These are phyloP conservation scores for Kwoniella pini DNA, from an alignment of 768 basidiomycete species.

Conservation along the genomic window DNA sequence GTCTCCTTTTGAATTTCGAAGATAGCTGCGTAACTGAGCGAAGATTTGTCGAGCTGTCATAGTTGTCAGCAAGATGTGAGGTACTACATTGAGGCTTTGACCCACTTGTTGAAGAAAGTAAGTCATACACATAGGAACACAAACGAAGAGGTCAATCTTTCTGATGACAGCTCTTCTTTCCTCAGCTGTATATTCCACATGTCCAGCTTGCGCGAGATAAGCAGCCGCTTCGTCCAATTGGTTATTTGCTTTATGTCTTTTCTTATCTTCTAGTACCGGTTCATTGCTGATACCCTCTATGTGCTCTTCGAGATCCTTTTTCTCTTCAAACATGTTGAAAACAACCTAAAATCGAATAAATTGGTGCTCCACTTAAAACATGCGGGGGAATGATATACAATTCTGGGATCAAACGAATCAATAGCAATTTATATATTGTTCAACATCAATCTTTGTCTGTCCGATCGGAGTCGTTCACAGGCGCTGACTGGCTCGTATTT, in stretches of 20 bases:
- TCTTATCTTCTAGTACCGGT: neutral
- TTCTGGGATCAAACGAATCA: neutral
- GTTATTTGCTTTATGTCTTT: slow-evolving; percentile 17
- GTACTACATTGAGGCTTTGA: neutral
- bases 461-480: too few relatives aligned
- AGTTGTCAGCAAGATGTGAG: neutral
- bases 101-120: slow-evolving; percentile 36
- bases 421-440: too few relatives aligned
- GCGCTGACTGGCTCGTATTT: too few relatives aligned
- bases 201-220: slow-evolving; percentile 19
- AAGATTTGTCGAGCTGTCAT: slow-evolving; percentile 54
- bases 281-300: slow-evolving; percentile 12
- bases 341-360: neutral
- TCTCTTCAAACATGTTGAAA: slow-evolving; percentile 17
- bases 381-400: neutral
- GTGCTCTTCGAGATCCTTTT: slow-evolving; percentile 21
- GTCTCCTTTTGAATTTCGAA: slow-evolving; percentile 56
- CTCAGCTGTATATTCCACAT: slow-evolving; percentile 26
- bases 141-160: slow-evolving; percentile 37
- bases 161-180: slow-evolving; percentile 34
- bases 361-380: slow-evolving; percentile 1
- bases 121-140: slow-evolving; percentile 27
- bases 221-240: slow-evolving; percentile 31
- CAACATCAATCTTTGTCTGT: too few relatives aligned
- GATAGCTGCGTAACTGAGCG: slow-evolving; percentile 60